Evolutionary conservation across 345 rosid genomes (phyloP).

Genomic region (Eucalyptus camaldulensis): DNA sequence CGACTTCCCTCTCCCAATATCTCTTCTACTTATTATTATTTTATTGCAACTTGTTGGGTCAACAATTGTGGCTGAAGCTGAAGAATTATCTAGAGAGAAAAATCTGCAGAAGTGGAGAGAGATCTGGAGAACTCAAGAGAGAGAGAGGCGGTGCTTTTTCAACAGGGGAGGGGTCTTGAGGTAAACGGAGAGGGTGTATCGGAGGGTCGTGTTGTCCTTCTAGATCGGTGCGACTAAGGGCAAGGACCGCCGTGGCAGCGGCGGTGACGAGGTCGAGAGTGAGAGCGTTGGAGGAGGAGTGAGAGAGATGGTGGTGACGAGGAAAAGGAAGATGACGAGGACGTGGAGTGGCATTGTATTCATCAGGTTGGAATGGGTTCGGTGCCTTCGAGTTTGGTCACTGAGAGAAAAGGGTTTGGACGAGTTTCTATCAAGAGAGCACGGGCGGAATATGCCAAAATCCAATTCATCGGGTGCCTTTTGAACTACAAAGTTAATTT

Average conservation of each 20-base stretch:
- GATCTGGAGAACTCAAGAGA: too few species aligned
- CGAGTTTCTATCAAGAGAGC: neutral
- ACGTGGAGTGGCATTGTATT: neutral
- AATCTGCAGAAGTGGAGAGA: too few species aligned
- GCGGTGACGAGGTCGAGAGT: neutral
- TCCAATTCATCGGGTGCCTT: neutral
- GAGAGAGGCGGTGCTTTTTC: too few species aligned
- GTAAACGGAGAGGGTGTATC: conserved; percentile 5
- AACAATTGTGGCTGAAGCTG: too few species aligned
- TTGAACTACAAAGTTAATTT: too few species aligned
- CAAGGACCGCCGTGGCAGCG: neutral
- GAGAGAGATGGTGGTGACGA: neutral
- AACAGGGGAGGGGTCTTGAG: conserved; percentile 20
- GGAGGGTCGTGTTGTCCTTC: conserved; percentile 13
- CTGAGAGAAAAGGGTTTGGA: neutral
- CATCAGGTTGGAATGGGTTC: neutral
- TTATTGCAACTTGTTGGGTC: too few species aligned
- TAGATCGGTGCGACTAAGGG: neutral
- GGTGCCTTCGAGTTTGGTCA: neutral
- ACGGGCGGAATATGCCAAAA: neutral
- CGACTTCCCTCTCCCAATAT: too few species aligned
- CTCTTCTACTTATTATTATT: too few species aligned
- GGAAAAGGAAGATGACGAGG: neutral
- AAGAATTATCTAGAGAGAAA: too few species aligned
- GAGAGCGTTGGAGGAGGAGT: neutral